Base-by-base conservation (phyloP, 1,284 basidiomycete species). In the Kalmanozyma brasiliensis region DNA sequence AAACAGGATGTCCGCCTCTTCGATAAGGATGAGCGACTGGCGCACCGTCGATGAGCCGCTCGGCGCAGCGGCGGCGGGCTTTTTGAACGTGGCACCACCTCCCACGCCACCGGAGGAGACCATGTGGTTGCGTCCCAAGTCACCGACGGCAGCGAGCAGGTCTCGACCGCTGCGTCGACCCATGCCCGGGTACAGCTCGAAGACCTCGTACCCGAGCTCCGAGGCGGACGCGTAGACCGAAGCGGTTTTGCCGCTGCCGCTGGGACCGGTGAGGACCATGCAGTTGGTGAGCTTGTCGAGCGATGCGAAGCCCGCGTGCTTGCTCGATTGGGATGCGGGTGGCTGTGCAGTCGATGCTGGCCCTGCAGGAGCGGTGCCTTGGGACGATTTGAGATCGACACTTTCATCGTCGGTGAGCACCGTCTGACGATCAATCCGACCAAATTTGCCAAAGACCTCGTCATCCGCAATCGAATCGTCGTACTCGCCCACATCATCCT, bases 181-280 rank as follows among this genome's bases (percentile, higher is more conserved):
- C 58, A 94, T 89, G 4, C 96, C 96, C n/a, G 96, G 91, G 83
- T 94, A 92, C 9, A 98, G 92, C 82, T 99, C 96, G 78, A 98
- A 97, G 11, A 98, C 89, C 48, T 96, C 92, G 90, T 91, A 98
- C 5, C 91, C 93, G 19, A 98, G 86, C 82, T 98, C 68, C 6
- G 63, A 20, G 22, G 80, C 80, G 49, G 77, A 80, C 3, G 80
- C 80, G 46, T 80, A 77, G 23, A 81, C 75, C 14, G 73, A 67
- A 0, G 79, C 77, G 1, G 79, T 79, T 56, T 82, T 82, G 30
- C 78, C 74, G 7, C 51, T 38, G 16, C 80, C 80, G 10, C 53
- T 52, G 0, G 93, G 92, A 0, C 96, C 96, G 20, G 85, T 79
- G 23, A 99, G 86, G 2, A 98, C 23, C 16, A 80, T 70, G 63